These are phyloP conservation scores for Tricholoma saponaceum DNA, from an alignment of 768 basidiomycete species.

Conservation along the genomic window DNA sequence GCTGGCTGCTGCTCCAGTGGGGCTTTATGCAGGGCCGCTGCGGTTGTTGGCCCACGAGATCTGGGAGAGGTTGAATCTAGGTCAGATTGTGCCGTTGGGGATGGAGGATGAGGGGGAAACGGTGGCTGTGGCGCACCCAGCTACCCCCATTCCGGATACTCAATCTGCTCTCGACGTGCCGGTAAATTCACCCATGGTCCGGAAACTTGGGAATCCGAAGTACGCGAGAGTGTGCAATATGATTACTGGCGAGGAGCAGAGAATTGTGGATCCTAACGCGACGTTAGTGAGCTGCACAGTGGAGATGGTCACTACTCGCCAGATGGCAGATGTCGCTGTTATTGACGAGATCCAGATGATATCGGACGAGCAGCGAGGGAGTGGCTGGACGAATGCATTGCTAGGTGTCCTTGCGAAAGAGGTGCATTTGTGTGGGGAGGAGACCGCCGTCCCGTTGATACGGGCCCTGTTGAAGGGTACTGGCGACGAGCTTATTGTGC, in stretches of 20 bases:
- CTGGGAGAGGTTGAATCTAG: conserved; percentile 85
- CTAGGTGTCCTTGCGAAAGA: conserved; percentile 74
- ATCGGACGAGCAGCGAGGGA: conserved; percentile 71
- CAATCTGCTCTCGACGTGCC: conserved; percentile 29
- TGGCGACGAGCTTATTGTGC: conserved; percentile 78
- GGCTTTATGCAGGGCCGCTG: conserved; percentile 89
- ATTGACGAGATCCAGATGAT: conserved; percentile 99
- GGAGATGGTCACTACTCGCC: conserved; percentile 70
- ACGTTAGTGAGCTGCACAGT: conserved; percentile 80
- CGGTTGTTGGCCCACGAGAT: conserved; percentile 94
- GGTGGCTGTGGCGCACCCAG: neutral
- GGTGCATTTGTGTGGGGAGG: conserved; percentile 94
- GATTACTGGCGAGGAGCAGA: conserved; percentile 87
- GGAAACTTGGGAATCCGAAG: conserved; percentile 37
- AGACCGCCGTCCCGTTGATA: conserved; percentile 83
- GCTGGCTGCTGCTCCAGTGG: conserved; percentile 66
- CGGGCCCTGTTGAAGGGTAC: conserved; percentile 62
- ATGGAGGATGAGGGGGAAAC: conserved; percentile 38
- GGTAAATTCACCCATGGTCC: conserved; percentile 19
- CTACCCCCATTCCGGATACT: conserved; percentile 14
- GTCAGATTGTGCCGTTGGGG: conserved; percentile 79
- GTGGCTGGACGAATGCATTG: conserved; percentile 79
- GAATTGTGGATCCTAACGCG: conserved; percentile 56
- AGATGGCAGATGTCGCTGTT: conserved; percentile 72
- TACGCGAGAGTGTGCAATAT: conserved; percentile 76